Base-by-base conservation (phyloP, 1,284 basidiomycete species). In the Fistulinella cinereoalba region DNA sequence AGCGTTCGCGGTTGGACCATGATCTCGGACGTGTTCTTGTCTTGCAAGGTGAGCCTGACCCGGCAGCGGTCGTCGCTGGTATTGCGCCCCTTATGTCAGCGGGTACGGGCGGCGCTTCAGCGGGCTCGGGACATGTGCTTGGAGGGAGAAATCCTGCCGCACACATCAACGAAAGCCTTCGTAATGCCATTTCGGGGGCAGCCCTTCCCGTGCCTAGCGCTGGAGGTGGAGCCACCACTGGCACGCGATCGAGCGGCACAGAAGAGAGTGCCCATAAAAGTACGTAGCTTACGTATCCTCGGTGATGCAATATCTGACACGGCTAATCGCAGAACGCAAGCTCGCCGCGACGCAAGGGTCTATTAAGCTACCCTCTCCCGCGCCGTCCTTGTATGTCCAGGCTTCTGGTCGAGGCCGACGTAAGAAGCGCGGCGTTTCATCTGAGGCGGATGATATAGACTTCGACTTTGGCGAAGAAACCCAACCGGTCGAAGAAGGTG, bases 11-110 rank as follows among this genome's bases (percentile, higher is more conserved):
- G 23, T 65, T 85, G 24, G 79, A 82, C 40, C 64, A 75, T 39
- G 82, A 85, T 56, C 64, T 85, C 7, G 67, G 65, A 9, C 71
- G 71, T 36, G 77, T 84, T 10, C 69, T 79, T 18, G 63, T 73
- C 13, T 61, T 82, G 16, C 79, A 82, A 56, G 81, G 81, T 19
- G 79, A 80, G 47, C 54, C 66, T 1, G 67, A 71, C 36, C 65
- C 69, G 13, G 62, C 65, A n/a, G 62, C 57, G 6, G 53, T 60
- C 22, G 62, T 64, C 1, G 57, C 61, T 10, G 56, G 55, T 19
- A 49, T 49, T 27, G 52, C 32, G 6, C 53, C 52, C 22, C 54
- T 57, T 54, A 43, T 57, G 56, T 52, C 60, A 49, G 41, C 55
- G 5, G 43, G 46, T 5, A 18, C 38, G 2, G 49, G 52, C 12